phyloP scores from a whole-genome alignment of 352 stramenopile species.

The Pythium apleroticum region DNA sequence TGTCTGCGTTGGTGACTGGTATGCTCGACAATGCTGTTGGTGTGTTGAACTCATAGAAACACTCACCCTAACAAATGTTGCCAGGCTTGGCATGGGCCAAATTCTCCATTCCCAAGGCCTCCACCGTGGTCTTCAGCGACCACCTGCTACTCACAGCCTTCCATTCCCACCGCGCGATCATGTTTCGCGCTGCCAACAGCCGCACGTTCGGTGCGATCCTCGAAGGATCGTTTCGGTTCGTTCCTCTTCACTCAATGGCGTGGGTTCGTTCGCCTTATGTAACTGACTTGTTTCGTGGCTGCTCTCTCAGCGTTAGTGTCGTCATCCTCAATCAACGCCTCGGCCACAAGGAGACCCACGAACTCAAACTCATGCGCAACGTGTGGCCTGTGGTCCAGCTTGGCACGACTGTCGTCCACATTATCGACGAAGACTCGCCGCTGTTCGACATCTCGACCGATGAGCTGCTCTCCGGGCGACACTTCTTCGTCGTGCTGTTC shows the following conservation, averaged over 20 bases:
- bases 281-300: background rate
- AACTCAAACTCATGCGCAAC: constrained; percentile 56
- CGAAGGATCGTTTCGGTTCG: constrained; percentile 56
- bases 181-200: constrained; percentile 64
- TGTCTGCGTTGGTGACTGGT: constrained; percentile 59
- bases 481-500: constrained; percentile 63
- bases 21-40: background rate
- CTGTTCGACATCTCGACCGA: constrained; percentile 43
- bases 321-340: constrained; percentile 48
- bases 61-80: background rate
- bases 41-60: no score
- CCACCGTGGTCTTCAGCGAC: constrained; percentile 50
- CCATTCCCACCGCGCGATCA: constrained; percentile 48
- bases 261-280: background rate
- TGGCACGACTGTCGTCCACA: constrained; percentile 50
- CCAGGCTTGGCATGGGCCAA: constrained; percentile 62
- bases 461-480: constrained; percentile 45
- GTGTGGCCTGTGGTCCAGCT: constrained; percentile 66
- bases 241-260: background rate
- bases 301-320: constrained; percentile 46
- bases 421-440: constrained; percentile 56
- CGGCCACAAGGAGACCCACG: constrained; percentile 48
- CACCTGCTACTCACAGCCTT: constrained; percentile 48
- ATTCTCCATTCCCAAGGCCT: constrained; percentile 58
- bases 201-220: constrained; percentile 51